Percentiles rank a stretch among this genome's conserved stretches.
phyloP scores from a whole-genome alignment of 2,329 filamentous ascomycete genomes.

The Colletotrichum shisoi region DNA sequence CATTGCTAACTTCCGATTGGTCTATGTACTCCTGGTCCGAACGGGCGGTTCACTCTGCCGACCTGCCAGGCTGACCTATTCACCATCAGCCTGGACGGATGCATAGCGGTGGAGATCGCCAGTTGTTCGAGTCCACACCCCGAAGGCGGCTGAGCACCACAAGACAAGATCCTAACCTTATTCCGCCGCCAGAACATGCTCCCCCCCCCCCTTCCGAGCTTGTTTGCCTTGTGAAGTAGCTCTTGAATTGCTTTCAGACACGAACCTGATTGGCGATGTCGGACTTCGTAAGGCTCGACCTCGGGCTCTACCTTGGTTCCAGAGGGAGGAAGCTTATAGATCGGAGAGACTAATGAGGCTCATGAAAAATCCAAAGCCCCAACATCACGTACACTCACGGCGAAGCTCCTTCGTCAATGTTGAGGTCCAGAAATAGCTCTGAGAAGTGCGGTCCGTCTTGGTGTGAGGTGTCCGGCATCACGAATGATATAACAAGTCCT shows the following conservation, averaged over 20 bases:
- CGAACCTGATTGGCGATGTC: conserved; percentile 22
- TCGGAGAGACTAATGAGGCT: neutral
- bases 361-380: no score
- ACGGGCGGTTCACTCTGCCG: neutral
- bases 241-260: neutral
- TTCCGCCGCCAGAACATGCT: neutral
- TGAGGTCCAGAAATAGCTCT: neutral
- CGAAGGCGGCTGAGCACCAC: neutral
- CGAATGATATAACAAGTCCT: neutral
- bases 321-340: neutral
- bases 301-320: neutral
- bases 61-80: neutral
- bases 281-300: neutral
- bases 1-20: neutral
- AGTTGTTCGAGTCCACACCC: neutral
- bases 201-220: neutral
- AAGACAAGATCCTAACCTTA: neutral
- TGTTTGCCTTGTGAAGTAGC: neutral
- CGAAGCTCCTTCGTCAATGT: neutral
- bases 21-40: neutral
- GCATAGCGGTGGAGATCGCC: neutral
- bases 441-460: no score
- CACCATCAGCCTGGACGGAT: neutral
- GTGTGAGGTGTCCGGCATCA: neutral
- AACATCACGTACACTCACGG: neutral